phyloP scores from a whole-genome alignment of 1,139 yeast genomes.

The Nakaseomyces kungkrabaensis region DNA sequence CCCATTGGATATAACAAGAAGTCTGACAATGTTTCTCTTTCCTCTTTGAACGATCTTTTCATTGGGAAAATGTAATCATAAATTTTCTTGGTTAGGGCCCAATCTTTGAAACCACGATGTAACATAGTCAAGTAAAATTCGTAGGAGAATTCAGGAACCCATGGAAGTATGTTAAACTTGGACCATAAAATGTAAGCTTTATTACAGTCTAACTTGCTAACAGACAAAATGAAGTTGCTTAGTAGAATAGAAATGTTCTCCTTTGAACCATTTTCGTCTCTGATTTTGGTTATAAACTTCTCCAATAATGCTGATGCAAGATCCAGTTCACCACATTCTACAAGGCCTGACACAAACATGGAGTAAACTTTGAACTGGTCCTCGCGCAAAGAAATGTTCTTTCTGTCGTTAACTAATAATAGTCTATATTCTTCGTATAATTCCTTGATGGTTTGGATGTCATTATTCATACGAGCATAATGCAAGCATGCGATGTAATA shows the following conservation, averaged over 20 bases:
- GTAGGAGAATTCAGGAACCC: slow-evolving; percentile 34
- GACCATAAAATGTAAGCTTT: slow-evolving; percentile 30
- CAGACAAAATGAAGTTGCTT: slow-evolving; percentile 29
- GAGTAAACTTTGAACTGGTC: slow-evolving; percentile 43
- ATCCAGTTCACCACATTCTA: slow-evolving; percentile 39
- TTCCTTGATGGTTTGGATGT: slow-evolving; percentile 24
- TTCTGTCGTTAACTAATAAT: slow-evolving; percentile 8
- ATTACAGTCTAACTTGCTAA: slow-evolving; percentile 27
- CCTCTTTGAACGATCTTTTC: slow-evolving; percentile 11
- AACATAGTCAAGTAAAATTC: slow-evolving; percentile 31
- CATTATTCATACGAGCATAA: slow-evolving; percentile 29
- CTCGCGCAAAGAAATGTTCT: slow-evolving; percentile 12
- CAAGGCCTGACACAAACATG: slow-evolving; percentile 41
- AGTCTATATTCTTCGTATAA: slow-evolving; percentile 30
- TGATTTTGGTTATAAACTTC: slow-evolving; percentile 29
- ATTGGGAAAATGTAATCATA: slow-evolving; percentile 32
- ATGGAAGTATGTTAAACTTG: slow-evolving; percentile 29
- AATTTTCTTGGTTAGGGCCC: slow-evolving; percentile 26
- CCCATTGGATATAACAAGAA: slow-evolving; percentile 22
- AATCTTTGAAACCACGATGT: slow-evolving; percentile 26
- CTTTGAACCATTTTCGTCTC: slow-evolving; percentile 25
- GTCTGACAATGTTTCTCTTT: slow-evolving; percentile 13
- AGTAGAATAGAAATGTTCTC: slow-evolving; percentile 26
- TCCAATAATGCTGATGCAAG: slow-evolving; percentile 51
- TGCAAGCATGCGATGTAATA: slow-evolving; percentile 29